A percentile compares a stretch with the other conserved stretches of the same genome.
phyloP scores from a whole-genome alignment of 192 early-diverging fungal species.

The Podila epicladia region DNA sequence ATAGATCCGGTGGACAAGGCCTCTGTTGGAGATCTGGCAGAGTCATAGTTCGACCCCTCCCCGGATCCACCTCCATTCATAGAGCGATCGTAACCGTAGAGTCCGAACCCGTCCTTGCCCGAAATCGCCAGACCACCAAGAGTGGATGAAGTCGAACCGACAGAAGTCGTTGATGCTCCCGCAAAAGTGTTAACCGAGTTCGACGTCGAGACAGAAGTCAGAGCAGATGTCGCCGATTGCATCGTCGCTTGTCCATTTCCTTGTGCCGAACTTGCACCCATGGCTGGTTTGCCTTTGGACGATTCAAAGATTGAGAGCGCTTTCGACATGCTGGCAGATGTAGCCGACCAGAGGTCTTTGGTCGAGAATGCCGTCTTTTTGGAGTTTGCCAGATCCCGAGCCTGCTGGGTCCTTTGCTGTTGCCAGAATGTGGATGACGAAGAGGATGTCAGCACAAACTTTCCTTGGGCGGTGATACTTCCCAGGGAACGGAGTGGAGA shows the following conservation, averaged over 20 bases:
- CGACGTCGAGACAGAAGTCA: constrained; percentile 28
- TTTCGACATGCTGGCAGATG: constrained; percentile 48
- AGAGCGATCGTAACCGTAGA: not conserved
- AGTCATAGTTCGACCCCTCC: constrained; percentile 2
- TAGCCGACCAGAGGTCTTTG: constrained; percentile 50
- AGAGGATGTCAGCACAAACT: constrained; percentile 31
- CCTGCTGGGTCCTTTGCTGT: constrained; percentile 38
- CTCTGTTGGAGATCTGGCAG: constrained; percentile 28
- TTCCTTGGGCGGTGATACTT: constrained; percentile 41
- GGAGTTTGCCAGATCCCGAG: constrained; percentile 17
- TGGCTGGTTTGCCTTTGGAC: constrained; percentile 9
- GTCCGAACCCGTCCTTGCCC: constrained; percentile 8
- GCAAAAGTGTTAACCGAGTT: constrained; percentile 14
- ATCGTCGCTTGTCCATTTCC: not conserved
- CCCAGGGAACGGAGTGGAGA: constrained; percentile 41
- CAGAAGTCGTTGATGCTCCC: not conserved
- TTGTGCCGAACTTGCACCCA: not conserved
- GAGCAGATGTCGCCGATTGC: constrained; percentile 14
- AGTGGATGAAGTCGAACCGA: not conserved
- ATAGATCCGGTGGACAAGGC: constrained; percentile 24
- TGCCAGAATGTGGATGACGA: constrained; percentile 42
- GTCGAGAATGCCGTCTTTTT: constrained; percentile 39
- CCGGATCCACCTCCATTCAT: not conserved
- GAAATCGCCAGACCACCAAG: not conserved
- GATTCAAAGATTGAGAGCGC: constrained; percentile 41